Evolutionary conservation across 345 rosid species (phyloP), one percentile per base, ranked within the genome.

Genomic region (Gossypium turneri): DNA sequence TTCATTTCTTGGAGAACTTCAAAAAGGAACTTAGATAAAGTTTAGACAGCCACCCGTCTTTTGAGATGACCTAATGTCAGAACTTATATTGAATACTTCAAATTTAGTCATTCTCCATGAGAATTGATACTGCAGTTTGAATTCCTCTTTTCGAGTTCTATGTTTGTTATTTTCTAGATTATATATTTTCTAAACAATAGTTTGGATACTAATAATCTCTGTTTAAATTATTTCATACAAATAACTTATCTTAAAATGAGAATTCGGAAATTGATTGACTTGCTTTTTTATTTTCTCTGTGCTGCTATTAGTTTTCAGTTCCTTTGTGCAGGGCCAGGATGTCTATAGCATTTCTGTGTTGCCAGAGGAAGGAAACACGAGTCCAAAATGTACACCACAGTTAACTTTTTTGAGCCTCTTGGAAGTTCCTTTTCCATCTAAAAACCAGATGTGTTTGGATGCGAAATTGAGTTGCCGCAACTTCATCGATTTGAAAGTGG

Each of bases 361-460:
- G 77, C 90, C 97, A 1, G 94, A 88, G 52, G 85, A 84, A 85
- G 90, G 80, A 53, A 82, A 78, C 27, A 66, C 71, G 9, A 78
- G 79, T 65, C 80, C 88, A 3, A 71, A 77, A 25, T 79, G 82
- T 74, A 68, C 81, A 56, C 85, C 90, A 0, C 85, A 81, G 79
- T 82, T 87, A 50, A 82, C 93, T 19, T 78, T 88, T 82, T 76
- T 94, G 74, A 84, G 92, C 81, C 82, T 92, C 62, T 71, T 94
- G 43, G 90, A 86, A 82, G 84, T 92, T 81, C 85, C 89, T 16
- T 82, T 81, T 60, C 70, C 88, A 53, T 79, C 75, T 63, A 88
- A 87, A 72, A 77, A 75, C 53, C 89, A 83, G 77, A 85, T 75
- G 80, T 81, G 86, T 63, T 43, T 81, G 69, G 90, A 86, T 67